A percentile compares a stretch with the other conserved stretches of the same genome.
Conservation (phyloP, 176 grass and related monocot genomes). For the Oryza meyeriana region DNA sequence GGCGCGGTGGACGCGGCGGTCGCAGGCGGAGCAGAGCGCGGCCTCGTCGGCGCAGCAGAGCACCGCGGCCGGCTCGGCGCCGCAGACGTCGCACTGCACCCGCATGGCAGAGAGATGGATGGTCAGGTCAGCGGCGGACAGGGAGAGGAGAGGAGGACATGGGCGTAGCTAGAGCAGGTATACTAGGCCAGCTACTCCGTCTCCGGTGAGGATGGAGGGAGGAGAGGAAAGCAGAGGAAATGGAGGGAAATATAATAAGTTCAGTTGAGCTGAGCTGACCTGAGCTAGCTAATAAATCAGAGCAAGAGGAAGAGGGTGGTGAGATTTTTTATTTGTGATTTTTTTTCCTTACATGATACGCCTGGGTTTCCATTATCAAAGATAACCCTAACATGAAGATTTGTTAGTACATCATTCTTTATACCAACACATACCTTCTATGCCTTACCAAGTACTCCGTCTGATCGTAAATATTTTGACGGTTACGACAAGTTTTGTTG, state of each 20-base stretch:
- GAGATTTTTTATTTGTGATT: too few relatives aligned
- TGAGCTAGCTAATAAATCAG: slow-evolving; percentile 9
- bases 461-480: too few relatives aligned
- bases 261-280: not conserved
- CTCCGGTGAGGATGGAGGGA: not conserved
- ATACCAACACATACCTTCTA: too few relatives aligned
- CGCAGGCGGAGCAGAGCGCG: slow-evolving; percentile 75
- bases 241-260: not conserved
- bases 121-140: not conserved
- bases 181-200: too few relatives aligned
- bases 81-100: slow-evolving; percentile 82
- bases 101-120: slow-evolving; percentile 40
- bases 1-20: slow-evolving; percentile 69
- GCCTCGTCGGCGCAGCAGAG: slow-evolving; percentile 94
- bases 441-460: too few relatives aligned
- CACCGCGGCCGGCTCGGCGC: slow-evolving; percentile 53
- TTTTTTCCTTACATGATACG: too few relatives aligned
- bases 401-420: too few relatives aligned
- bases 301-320: not conserved
- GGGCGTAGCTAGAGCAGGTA: not conserved
- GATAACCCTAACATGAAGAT: too few relatives aligned
- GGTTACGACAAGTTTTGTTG: too few relatives aligned
- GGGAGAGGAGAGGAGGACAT: not conserved
- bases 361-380: too few relatives aligned
- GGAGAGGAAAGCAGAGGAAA: not conserved